Percentiles rank a stretch among this genome's conserved stretches.
Evolutionary conservation across 2,329 filamentous ascomycete genomes (phyloP).

Genomic region (Aureobasidium sp.): DNA sequence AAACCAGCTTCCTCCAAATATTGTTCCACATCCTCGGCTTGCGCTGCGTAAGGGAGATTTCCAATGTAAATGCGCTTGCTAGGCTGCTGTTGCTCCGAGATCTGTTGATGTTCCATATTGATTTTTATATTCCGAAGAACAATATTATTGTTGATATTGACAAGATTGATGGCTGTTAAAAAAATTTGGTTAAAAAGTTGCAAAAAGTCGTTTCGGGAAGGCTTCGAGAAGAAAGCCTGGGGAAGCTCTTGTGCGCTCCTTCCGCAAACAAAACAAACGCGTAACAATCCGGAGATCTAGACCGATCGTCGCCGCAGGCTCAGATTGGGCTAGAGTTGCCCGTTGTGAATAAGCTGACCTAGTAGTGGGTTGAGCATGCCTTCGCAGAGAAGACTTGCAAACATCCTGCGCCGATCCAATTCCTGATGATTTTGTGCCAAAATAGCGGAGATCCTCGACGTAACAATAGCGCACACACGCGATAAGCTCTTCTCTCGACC

Average conservation of each 20-base stretch:
- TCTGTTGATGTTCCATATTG: slow-evolving; percentile 6
- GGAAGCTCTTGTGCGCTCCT: not conserved
- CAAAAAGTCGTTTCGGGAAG: slow-evolving; percentile 6
- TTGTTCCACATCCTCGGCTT: slow-evolving; percentile 42
- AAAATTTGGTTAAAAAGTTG: slow-evolving; percentile 1
- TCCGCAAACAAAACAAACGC: slow-evolving; percentile 13
- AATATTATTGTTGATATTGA: not conserved
- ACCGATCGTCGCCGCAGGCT: not conserved
- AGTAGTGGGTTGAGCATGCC: not conserved
- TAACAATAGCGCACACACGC: not conserved
- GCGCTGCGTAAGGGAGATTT: slow-evolving; percentile 50
- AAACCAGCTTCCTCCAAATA: slow-evolving; percentile 40
- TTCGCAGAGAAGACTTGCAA: not conserved
- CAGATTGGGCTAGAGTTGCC: slow-evolving; percentile 2
- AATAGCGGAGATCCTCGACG: not conserved
- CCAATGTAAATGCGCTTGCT: slow-evolving; percentile 42
- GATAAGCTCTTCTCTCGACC: not conserved
- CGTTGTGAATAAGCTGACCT: not conserved
- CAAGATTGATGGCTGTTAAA: not conserved
- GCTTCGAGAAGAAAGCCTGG: slow-evolving; percentile 12
- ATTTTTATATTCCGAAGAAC: not conserved
- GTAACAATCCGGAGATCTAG: not conserved
- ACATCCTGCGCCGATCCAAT: not conserved
- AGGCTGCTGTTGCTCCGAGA: not conserved
- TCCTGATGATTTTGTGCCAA: not conserved